phyloP scores from a whole-genome alignment of 1,284 basidiomycete genomes.

The Ustilago trichophora region DNA sequence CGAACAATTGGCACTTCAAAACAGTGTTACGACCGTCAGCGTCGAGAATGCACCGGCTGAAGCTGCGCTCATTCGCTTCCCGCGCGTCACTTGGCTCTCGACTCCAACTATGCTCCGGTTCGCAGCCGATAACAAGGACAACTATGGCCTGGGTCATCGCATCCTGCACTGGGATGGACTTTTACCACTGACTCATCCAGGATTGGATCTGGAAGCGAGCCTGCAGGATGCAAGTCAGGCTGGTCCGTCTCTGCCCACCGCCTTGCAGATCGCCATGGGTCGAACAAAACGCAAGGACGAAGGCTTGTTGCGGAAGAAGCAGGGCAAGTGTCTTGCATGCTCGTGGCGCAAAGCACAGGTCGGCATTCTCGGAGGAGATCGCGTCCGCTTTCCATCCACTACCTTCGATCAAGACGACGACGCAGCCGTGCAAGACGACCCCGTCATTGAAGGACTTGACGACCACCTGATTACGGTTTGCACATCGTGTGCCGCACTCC shows the following conservation, averaged over 20 bases:
- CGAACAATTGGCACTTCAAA: constrained; percentile 10
- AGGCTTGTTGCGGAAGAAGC: constrained; percentile 22
- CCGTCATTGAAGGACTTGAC: constrained; percentile 13
- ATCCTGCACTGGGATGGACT: constrained; percentile 28
- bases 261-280: constrained; percentile 13
- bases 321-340: constrained; percentile 45
- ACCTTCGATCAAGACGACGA: not conserved
- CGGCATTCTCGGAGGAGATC: constrained; percentile 36
- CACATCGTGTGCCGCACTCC: constrained; percentile 26
- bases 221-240: not conserved
- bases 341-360: constrained; percentile 36
- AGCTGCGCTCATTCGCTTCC: constrained; percentile 8
- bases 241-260: not conserved
- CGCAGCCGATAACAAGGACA: constrained; percentile 23
- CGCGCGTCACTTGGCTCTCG: constrained; percentile 39
- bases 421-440: not conserved
- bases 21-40: not conserved
- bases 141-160: constrained; percentile 35
- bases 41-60: constrained; percentile 4
- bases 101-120: constrained; percentile 42
- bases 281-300: constrained; percentile 25
- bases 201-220: not conserved
- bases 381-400: constrained; percentile 13
- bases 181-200: not conserved
- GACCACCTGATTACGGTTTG: constrained; percentile 37